These are phyloP conservation scores for Metschnikowia hibisci DNA, from an alignment of 805 yeast species.

Conservation along the genomic window DNA sequence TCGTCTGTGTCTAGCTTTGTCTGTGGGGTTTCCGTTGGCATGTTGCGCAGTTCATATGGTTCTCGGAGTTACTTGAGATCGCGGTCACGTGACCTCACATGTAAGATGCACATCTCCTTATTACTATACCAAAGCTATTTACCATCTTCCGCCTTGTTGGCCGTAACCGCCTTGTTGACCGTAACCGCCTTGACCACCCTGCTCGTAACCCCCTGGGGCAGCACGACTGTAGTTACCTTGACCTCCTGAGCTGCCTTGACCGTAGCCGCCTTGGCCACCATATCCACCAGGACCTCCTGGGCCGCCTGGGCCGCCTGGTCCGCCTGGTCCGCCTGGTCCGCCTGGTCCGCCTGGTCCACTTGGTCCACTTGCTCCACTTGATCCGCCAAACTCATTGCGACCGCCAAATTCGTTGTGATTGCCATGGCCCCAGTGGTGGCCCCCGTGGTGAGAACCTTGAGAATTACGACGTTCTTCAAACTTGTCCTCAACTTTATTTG, in stretches of 20 bases:
- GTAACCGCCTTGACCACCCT: constrained; percentile 12
- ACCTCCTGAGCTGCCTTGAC: no score
- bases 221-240: constrained; percentile 14
- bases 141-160: constrained; percentile 14
- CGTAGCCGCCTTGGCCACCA: constrained; percentile 13
- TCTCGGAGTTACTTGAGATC: not conserved
- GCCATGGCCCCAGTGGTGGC: no score
- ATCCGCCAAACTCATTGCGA: constrained; percentile 4
- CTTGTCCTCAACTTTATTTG: constrained; percentile 46
- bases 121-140: not conserved
- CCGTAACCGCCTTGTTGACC: constrained; percentile 9
- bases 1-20: constrained; percentile 19
- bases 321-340: constrained; percentile 9
- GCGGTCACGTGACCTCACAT: no score
- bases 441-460: constrained; percentile 1
- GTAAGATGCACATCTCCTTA: no score
- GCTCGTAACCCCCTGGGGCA: constrained; percentile 12
- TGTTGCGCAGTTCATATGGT: not conserved
- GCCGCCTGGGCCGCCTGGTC: constrained; percentile 12
- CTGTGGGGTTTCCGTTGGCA: not conserved
- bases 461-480: constrained; percentile 23
- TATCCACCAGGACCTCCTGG: constrained; percentile 9
- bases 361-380: constrained; percentile 8
- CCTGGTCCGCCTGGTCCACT: constrained; percentile 11
- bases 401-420: not conserved